Base-by-base conservation (phyloP, 2,329 filamentous ascomycete genomes). In the Colletotrichum paranaense region DNA sequence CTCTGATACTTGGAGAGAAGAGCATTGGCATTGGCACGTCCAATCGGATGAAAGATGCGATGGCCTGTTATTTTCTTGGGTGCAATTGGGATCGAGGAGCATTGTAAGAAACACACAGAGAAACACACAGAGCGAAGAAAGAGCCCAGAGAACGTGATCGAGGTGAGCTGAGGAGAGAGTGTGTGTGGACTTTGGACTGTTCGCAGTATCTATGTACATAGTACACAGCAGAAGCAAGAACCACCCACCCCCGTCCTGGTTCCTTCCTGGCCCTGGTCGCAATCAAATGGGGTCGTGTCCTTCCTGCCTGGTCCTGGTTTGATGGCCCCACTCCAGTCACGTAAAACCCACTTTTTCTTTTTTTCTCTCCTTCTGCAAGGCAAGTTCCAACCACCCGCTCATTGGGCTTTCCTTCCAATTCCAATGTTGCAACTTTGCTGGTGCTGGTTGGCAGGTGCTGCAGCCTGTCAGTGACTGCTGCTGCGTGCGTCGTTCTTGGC, bases 331-430 rank as follows among this genome's bases (percentile, higher is more conserved):
- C 62, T 53, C 19, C 53, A 26, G 63, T 66, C 70, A 70, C 60
- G 67, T 73, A 46, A 73, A 66, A 65, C 6, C 70, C 67, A 62
- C 70, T 56, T 53, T 46, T 64, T 64, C 1, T 42, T 26, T 26
- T 14, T 28, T 5, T 11, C 26, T 55, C 4, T 55, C 22, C 52
- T 55, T 60, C 59, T 73, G 66, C 66, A 64, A 59, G 70, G 66
- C 66, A 64, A 59, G 70, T 69, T 69, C 66, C 70, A 70, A 70
- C 67, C 70, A 70, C 56, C 67, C 67, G 60, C 35, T n/a, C 24
- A 12, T n/a, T 19, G 42, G 19, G 6, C 28, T 32, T 42, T 38
- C 32, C 32, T 35, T 35, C 32, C 9, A 35, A 5, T 35, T 35
- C 22, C 38, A 52, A 19, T 26, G 9, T 26, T 60, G 19, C n/a